A percentile compares a stretch with the other conserved stretches of the same genome.
phyloP scores from a whole-genome alignment of 352 stramenopile genomes.

The Plasmopara muralis region DNA sequence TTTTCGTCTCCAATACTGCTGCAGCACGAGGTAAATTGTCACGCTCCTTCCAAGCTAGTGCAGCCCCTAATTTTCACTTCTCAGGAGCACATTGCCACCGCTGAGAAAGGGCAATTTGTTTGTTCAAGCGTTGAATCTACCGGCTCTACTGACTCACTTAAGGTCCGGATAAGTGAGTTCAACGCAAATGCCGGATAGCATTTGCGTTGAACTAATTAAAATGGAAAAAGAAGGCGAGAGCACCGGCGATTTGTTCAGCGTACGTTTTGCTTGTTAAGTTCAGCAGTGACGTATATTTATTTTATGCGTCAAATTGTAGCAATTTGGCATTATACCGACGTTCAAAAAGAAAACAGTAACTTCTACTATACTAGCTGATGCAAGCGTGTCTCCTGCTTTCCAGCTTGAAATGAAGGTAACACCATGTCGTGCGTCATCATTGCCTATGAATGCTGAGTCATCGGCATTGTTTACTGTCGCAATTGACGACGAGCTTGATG shows the following conservation, averaged over 20 bases:
- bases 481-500: conserved; percentile 51
- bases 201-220: conserved; percentile 9
- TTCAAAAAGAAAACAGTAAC: conserved; percentile 60
- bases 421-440: conserved; percentile 13
- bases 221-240: conserved; percentile 32
- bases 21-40: conserved; percentile 3
- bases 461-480: conserved; percentile 58
- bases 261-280: conserved; percentile 29
- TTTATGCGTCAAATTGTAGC: conserved; percentile 25
- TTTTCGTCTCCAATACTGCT: conserved; percentile 9
- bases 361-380: conserved; percentile 17
- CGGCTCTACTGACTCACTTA: conserved; percentile 67
- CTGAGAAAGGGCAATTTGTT: conserved; percentile 8
- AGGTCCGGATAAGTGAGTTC: conserved; percentile 50
- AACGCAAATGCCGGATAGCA: conserved; percentile 18
- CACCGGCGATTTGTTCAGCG: conserved; percentile 72
- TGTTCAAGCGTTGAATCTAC: conserved; percentile 44
- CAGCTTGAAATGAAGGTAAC: conserved; percentile 4
- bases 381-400: conserved; percentile 10
- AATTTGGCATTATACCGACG: conserved; percentile 80
- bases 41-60: conserved; percentile 18
- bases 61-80: conserved; percentile 17
- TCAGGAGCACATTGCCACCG: conserved; percentile 17
- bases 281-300: conserved; percentile 3
- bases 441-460: conserved; percentile 30